Base-by-base conservation (phyloP, 2,329 filamentous ascomycete species). In the Microsporum ferrugineum region DNA sequence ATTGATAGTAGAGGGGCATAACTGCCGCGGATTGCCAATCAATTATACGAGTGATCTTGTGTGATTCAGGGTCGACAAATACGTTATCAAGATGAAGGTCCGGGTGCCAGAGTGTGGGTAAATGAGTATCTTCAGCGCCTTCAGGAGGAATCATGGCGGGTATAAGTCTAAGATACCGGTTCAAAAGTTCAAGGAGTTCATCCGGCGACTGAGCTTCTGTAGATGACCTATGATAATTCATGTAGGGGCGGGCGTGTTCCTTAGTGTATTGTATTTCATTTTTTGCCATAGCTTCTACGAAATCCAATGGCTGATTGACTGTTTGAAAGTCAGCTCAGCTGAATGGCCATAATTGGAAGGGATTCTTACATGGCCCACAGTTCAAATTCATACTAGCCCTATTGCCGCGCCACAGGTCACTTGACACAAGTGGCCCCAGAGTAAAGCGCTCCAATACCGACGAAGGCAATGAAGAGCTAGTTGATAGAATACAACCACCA, bases 21-120 rank as follows among this genome's bases (percentile, higher is more conserved):
- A 71, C 62, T 33, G 70, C 68, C 27, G 63, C 65, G 29, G 67
- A 69, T 60, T 72, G 68, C 70, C 69, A 72, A 63, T 71, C 68
- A 33, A 72, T 71, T 6, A 72, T 70, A 6, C 66, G 65, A 3
- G 66, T 66, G 17, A 72, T 69, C 2, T 61, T 65, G 59, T 60
- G 64, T 1, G 66, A 63, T 12, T 66, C 14, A 23, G 67, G 68
- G 63, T 72, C 70, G 33, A 72, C 65, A 33, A 72, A 73, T 60
- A 72, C 62, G 61, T 71, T 71, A 23, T 69, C 67, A 64, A 66
- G 63, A 56, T 71, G 68, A 31, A 71, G 60, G 65, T 71, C 66
- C 10, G 47, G 47, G 5, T 53, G 47, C 7, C 27, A 53, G 17
- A 53, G 23, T 12, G 47, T 53, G 12, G 23, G 23, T 27, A 12